Evolutionary conservation across 352 stramenopile genomes (phyloP).

Genomic region (Phytophthora brassicae): DNA sequence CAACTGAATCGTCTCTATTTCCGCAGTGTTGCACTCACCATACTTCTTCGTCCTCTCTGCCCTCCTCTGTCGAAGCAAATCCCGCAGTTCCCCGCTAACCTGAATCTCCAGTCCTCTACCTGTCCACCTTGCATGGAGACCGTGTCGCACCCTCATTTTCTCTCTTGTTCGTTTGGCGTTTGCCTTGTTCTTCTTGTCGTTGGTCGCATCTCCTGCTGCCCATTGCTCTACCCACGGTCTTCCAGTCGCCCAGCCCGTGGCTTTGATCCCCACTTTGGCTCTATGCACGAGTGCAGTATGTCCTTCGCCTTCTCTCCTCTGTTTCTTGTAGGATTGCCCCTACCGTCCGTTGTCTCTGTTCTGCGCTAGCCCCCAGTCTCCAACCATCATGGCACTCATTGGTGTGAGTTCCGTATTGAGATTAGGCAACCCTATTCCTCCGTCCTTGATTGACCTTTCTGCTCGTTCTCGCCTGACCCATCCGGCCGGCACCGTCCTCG

Average conservation of each 20-base stretch:
- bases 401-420: not conserved
- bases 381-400: not conserved
- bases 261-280: too few relatives aligned
- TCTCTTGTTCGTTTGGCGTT: not conserved
- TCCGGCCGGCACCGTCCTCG: not conserved
- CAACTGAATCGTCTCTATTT: too few relatives aligned
- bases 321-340: not conserved
- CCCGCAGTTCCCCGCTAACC: too few relatives aligned
- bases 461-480: conserved; percentile 2
- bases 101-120: not conserved
- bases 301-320: too few relatives aligned
- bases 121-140: not conserved
- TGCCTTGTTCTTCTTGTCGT: not conserved
- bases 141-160: not conserved
- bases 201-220: not conserved
- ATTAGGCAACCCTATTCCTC: not conserved
- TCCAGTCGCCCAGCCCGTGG: not conserved
- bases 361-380: not conserved
- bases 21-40: too few relatives aligned
- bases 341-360: not conserved
- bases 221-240: not conserved
- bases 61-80: too few relatives aligned
- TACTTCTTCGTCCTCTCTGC: too few relatives aligned
- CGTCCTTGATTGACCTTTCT: not conserved
- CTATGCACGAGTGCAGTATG: too few relatives aligned